Base-by-base conservation (phyloP, 371 early-diverging fungal genomes). In the Mortierella sp. region DNA sequence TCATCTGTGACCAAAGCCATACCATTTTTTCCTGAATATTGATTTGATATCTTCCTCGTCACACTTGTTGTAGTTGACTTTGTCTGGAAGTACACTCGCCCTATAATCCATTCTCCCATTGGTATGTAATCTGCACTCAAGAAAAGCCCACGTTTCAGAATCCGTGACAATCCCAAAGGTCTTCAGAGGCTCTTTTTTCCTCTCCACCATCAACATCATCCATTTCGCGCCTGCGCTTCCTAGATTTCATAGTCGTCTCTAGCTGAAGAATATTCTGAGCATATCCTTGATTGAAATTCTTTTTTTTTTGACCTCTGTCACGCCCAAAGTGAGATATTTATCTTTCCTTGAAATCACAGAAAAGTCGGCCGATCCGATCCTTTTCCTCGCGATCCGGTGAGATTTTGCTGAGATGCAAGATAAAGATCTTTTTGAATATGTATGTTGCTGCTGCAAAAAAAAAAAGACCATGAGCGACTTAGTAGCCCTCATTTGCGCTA, bases 131-230 rank as follows among this genome's bases (percentile, higher is more conserved):
- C 6, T 46, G 55, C 68, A 68, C 46, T 61, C 68, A 15, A 68
- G 50, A 48, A 68, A 68, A 12, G 25, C 57, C 62, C 62, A 68
- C 44, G 30, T 68, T 19, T 60, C 46, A 5, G 62, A 26, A 28
- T 68, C 44, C 15, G 55, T 61, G 25, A 68, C 61, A 45, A 61
- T 68, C 1, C 68, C 67, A 21, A 67, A 60, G 50, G 58, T 59
- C 29, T 26, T 66, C 21, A n/a, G 47, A 9, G 53, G 7, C 19
- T 15, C 30, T 44, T 23, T 3, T n/a, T 50, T 14, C 50, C 50
- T 50, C 50, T 50, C 21, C 50, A 7, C 14, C 50, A 4, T 21
- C 50, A 50, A 50, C 21, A 50, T 14, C 14, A 50, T 50, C 16
- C 51, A 5, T 50, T 48, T 57, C 30, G 18, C 51, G 53, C 65